Evolutionary conservation across 2,329 filamentous ascomycete species (phyloP).

Genomic region (Aspergillus sp.): DNA sequence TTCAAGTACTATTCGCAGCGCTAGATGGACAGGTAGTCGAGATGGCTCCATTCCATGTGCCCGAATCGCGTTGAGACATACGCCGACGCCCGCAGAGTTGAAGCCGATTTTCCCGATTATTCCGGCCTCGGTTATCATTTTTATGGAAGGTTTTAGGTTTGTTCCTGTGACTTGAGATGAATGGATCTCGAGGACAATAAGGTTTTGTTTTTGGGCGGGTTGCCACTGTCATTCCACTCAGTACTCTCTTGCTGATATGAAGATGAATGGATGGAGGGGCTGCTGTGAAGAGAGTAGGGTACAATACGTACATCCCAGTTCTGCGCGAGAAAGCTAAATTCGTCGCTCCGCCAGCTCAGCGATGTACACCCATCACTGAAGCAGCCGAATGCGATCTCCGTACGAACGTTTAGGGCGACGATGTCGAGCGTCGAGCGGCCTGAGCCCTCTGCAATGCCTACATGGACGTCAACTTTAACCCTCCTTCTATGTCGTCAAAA

Average conservation of each 20-base stretch:
- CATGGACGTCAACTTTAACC: not conserved
- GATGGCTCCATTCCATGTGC: not conserved
- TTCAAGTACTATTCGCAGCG: slow-evolving; percentile 1
- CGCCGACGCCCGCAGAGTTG: not conserved
- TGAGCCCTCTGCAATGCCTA: not conserved
- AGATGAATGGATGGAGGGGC: no score
- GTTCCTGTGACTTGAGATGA: no score
- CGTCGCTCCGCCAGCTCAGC: not conserved
- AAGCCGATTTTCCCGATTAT: slow-evolving; percentile 8
- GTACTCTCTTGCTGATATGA: not conserved
- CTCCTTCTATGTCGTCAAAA: not conserved
- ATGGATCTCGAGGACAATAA: not conserved
- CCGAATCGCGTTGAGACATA: slow-evolving; percentile 8
- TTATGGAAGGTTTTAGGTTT: not conserved
- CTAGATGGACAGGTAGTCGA: not conserved
- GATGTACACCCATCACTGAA: slow-evolving; percentile 5
- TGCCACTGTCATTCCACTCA: not conserved
- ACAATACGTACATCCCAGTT: slow-evolving; percentile 5
- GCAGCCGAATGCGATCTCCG: slow-evolving; percentile 7
- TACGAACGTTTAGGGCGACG: slow-evolving; percentile 4
- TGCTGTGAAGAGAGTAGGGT: no score
- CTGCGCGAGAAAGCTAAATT: not conserved
- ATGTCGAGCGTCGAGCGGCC: not conserved
- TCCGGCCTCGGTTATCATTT: slow-evolving; percentile 6
- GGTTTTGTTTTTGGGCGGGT: not conserved